These are phyloP conservation scores for Colletotrichum incanum DNA, from an alignment of 2,329 filamentous ascomycete species.

Conservation along the genomic window DNA sequence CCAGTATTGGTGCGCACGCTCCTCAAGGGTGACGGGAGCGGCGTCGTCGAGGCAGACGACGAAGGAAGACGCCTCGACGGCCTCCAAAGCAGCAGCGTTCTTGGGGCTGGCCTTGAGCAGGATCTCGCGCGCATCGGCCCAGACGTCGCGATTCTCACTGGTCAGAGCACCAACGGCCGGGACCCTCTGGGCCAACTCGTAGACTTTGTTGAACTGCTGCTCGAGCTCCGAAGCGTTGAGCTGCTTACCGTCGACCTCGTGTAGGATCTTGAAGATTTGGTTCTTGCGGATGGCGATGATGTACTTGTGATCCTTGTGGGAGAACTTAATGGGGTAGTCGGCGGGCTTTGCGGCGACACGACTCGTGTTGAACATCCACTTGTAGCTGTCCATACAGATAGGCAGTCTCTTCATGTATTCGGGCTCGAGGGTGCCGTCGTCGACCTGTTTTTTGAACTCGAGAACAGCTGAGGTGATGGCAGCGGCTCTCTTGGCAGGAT, in stretches of 20 bases:
- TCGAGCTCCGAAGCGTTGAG: conserved; percentile 93
- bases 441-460: conserved; percentile 96
- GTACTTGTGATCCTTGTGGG: conserved; percentile 83
- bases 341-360: conserved; percentile 86
- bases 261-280: conserved; percentile 93
- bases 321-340: conserved; percentile 88
- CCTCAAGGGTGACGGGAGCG: conserved; percentile 91
- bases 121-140: conserved; percentile 85
- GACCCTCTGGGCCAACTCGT: conserved; percentile 79
- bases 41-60: conserved; percentile 95
- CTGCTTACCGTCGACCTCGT: conserved; percentile 86
- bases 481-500: conserved; percentile 93
- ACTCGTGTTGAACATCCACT: conserved; percentile 98
- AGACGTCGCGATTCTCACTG: conserved; percentile 92
- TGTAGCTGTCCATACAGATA: conserved; percentile 98
- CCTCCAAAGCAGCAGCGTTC: conserved; percentile 84
- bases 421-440: conserved; percentile 86
- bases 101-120: conserved; percentile 83
- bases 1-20: conserved; percentile 97
- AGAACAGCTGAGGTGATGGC: conserved; percentile 88
- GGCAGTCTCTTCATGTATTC: conserved; percentile 99
- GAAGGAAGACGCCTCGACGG: conserved; percentile 91
- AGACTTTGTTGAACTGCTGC: conserved; percentile 88
- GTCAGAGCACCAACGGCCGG: conserved; percentile 89
- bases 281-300: conserved; percentile 95